Evolutionary conservation across 1,284 basidiomycete genomes (phyloP).

Genomic region (Laetiporus sulphureus): DNA sequence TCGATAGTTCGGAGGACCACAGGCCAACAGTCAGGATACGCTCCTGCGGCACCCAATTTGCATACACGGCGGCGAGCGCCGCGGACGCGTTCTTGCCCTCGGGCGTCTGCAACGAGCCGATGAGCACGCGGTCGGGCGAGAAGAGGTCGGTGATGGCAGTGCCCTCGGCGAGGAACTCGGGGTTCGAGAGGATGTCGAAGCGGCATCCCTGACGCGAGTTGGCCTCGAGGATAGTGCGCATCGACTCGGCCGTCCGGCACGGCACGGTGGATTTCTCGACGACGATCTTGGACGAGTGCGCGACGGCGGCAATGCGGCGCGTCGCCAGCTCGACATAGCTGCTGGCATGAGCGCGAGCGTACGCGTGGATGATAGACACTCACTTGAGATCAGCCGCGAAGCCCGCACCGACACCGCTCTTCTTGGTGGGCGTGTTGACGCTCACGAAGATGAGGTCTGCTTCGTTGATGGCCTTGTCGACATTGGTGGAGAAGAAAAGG

Average conservation of each 20-base stretch:
- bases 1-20: constrained; percentile 98
- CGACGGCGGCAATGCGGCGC: constrained; percentile 89
- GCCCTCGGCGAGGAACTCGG: constrained; percentile 98
- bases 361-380: constrained; percentile 11
- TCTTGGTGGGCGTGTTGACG: constrained; percentile 98
- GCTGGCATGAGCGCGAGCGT: neutral
- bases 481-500: constrained; percentile 95
- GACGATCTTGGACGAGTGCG: constrained; percentile 92
- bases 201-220: constrained; percentile 89
- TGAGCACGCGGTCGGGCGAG: constrained; percentile 90
- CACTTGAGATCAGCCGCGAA: constrained; percentile 97
- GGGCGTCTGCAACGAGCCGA: constrained; percentile 87
- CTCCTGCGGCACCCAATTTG: constrained; percentile 91
- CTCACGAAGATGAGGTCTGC: constrained; percentile 89
- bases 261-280: constrained; percentile 99
- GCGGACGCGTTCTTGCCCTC: constrained; percentile 81
- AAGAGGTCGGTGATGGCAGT: constrained; percentile 91
- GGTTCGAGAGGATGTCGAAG: constrained; percentile 99
- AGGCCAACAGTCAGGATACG: constrained; percentile 92
- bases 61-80: constrained; percentile 78
- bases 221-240: constrained; percentile 98
- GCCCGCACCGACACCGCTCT: constrained; percentile 93
- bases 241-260: constrained; percentile 96
- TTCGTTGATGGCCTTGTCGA: constrained; percentile 89
- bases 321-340: constrained; percentile 97